A percentile compares a stretch with the other conserved stretches of the same genome.
phyloP scores from a whole-genome alignment of 208 protist species.

The Crithidia thermophila region DNA sequence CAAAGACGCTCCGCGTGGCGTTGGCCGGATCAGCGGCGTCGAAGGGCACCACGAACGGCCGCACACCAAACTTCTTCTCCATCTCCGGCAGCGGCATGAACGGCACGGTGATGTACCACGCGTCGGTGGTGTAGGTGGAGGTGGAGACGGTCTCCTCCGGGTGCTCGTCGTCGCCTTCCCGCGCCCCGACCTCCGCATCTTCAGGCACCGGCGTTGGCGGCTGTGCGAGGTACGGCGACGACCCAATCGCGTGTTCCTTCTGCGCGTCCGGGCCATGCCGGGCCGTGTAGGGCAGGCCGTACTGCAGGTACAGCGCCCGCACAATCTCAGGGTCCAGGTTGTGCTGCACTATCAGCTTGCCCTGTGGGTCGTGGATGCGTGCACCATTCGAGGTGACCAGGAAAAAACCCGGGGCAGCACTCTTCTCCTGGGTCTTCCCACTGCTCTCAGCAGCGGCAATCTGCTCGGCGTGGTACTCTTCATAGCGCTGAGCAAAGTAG shows the following conservation, averaged over 20 bases:
- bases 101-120: slow-evolving; percentile 48
- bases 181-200: not conserved
- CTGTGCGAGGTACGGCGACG: not conserved
- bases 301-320: slow-evolving; percentile 42
- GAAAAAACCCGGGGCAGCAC: slow-evolving; percentile 41
- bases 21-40: slow-evolving; percentile 23
- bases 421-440: not conserved
- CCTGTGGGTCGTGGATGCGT: slow-evolving; percentile 52
- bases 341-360: slow-evolving; percentile 43
- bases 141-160: slow-evolving; percentile 38
- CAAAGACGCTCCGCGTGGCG: slow-evolving; percentile 38
- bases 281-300: slow-evolving; percentile 38
- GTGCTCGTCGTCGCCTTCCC: slow-evolving; percentile 28
- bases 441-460: not conserved
- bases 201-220: slow-evolving; percentile 1
- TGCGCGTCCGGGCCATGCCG: slow-evolving; percentile 11
- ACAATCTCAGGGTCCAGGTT: slow-evolving; percentile 58
- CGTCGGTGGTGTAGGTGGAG: slow-evolving; percentile 51
- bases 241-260: not conserved
- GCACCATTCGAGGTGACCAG: slow-evolving; percentile 73
- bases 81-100: slow-evolving; percentile 44
- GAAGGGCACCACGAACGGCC: slow-evolving; percentile 49
- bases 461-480: not conserved
- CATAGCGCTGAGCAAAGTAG: slow-evolving; percentile 35
- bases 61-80: slow-evolving; percentile 59